Base-by-base conservation (phyloP, 139 green algal species). In the Marvania coccoides region DNA sequence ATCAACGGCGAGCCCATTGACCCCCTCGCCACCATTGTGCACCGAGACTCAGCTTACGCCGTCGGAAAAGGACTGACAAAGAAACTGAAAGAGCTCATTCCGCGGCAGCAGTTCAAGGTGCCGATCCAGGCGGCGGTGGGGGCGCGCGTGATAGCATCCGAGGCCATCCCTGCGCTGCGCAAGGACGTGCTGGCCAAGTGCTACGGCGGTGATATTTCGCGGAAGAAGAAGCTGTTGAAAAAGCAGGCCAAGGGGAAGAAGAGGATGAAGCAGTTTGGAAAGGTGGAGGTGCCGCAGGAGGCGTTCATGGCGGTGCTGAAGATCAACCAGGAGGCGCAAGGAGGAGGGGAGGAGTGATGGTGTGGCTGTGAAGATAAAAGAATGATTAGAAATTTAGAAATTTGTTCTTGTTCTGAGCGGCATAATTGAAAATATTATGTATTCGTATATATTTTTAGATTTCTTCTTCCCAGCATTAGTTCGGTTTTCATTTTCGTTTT, bases 161-260 rank as follows among this genome's bases (percentile, higher is more conserved):
- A 91, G 71, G 47, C 74, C 15, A 86, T 95, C 80, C 65, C 81
- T 42, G 80, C 86, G 4, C 80, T 91, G 78, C 81, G 91, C 37
- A 96, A 97, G 86, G 92, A 97, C 72, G 92, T 97, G 67, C 74
- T 97, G 8, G 92, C 91, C 28, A 97, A 97, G 78, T 98, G 93
- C 74, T 98, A 98, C 62, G 85, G 72, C 23, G 77, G 67, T n/a
- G 76, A 80, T 56, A 61, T 77, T n/a, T 53, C 35, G 24, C 77
- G 91, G 23, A 97, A 97, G 84, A 97, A 97, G 86, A 98, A 97
- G 83, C 78, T 98, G 61, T 29, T 59, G 59, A 88, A 87, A 59
- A 97, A 97, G 81, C 93, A 90, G 80, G 92, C 94, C 0, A 86
- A 85, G 31, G 94, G 94, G 61, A 98, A 98, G 77, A 98, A 98